Evolutionary conservation across 2,329 filamentous ascomycete genomes (phyloP).

Genomic region (Beauveria scarabaeidicola): DNA sequence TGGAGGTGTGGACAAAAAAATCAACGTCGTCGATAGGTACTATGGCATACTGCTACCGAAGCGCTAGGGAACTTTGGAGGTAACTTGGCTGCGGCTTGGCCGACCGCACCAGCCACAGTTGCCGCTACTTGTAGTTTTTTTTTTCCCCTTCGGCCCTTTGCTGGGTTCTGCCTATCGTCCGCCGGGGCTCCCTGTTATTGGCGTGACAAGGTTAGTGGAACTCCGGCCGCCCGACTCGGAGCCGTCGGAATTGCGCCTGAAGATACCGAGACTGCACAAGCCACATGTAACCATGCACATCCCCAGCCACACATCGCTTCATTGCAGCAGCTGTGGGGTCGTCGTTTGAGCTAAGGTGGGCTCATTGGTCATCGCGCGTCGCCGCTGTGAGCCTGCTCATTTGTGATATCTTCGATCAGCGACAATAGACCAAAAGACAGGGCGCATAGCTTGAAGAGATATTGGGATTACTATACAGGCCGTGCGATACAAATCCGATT

Average conservation of each 20-base stretch:
- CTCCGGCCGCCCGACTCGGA: slow-evolving; percentile 21
- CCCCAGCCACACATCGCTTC: slow-evolving; percentile 7
- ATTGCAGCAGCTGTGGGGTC: background rate
- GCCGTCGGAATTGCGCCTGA: slow-evolving; percentile 21
- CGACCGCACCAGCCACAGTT: slow-evolving; percentile 10
- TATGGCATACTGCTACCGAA: slow-evolving; percentile 4
- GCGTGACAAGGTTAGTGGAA: slow-evolving; percentile 7
- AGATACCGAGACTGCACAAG: slow-evolving; percentile 14
- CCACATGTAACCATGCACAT: slow-evolving; percentile 11
- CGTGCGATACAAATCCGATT: background rate
- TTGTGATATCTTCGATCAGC: background rate
- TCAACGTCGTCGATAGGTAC: slow-evolving; percentile 12
- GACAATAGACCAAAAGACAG: background rate
- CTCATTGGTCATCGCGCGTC: slow-evolving; percentile 6
- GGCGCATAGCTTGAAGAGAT: background rate
- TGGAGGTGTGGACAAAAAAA: slow-evolving; percentile 16
- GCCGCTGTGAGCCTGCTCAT: background rate
- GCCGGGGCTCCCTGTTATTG: slow-evolving; percentile 12
- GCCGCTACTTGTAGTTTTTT: background rate
- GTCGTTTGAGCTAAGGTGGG: slow-evolving; percentile 3
- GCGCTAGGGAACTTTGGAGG: background rate
- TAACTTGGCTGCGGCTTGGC: slow-evolving; percentile 9
- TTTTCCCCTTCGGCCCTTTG: slow-evolving; percentile 1
- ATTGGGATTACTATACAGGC: too few species aligned
- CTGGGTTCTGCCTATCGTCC: slow-evolving; percentile 7